These are phyloP conservation scores for Aspergillus kassunensis DNA, from an alignment of 495 filamentous ascomycete genomes.

Conservation along the genomic window DNA sequence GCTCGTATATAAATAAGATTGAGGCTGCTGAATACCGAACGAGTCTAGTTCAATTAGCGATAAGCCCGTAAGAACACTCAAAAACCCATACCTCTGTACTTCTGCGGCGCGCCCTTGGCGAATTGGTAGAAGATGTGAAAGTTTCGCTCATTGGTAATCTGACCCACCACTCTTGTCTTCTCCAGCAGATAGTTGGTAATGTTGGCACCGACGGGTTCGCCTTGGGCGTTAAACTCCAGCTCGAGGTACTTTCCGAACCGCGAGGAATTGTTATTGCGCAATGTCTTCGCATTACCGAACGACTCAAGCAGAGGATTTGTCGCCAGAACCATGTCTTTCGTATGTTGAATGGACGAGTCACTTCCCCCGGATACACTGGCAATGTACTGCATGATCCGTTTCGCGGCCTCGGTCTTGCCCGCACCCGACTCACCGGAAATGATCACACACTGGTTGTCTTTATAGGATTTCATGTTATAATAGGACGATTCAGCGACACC, in stretches of 20 bases:
- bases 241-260: conserved; percentile 98
- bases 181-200: conserved; percentile 98
- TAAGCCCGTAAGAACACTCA: neutral
- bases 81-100: conserved; percentile 60
- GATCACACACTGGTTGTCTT: conserved; percentile 99
- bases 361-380: conserved; percentile 89
- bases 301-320: conserved; percentile 97
- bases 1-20: conserved; percentile 94
- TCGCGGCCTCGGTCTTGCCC: conserved; percentile 99
- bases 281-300: conserved; percentile 96
- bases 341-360: conserved; percentile 91
- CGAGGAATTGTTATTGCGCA: conserved; percentile 98
- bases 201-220: conserved; percentile 92
- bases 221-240: conserved; percentile 90
- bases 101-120: conserved; percentile 84
- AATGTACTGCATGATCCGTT: conserved; percentile 99
- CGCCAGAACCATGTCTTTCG: conserved; percentile 97
- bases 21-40: conserved; percentile 86
- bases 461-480: conserved; percentile 99
- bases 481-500: conserved; percentile 94
- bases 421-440: conserved; percentile 98
- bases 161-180: conserved; percentile 91
- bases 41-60: conserved; percentile 47
- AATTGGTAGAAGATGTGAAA: conserved; percentile 99
- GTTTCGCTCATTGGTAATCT: conserved; percentile 92